Evolutionary conservation across 805 yeast species (phyloP).

Genomic region (Candida insectorum): DNA sequence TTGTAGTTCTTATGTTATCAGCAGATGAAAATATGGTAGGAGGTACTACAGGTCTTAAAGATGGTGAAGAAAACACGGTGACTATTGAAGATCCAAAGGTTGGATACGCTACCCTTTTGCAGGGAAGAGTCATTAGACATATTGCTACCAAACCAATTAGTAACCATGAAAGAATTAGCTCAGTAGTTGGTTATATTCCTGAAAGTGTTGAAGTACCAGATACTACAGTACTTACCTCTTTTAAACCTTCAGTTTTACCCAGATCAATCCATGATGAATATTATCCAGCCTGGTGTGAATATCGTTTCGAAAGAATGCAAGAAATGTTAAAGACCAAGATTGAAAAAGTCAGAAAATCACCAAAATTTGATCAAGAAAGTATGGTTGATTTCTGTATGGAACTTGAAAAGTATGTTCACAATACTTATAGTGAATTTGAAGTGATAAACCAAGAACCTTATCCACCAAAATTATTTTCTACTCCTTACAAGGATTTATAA

Average conservation of each 20-base stretch:
- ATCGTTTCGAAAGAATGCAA: conserved; percentile 23
- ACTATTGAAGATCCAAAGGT: conserved; percentile 18
- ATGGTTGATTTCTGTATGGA: conserved; percentile 28
- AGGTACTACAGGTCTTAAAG: conserved; percentile 14
- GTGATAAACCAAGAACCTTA: conserved; percentile 13
- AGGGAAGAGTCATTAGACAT: conserved; percentile 21
- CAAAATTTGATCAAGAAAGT: conserved; percentile 33
- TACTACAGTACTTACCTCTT: conserved; percentile 37
- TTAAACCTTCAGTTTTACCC: conserved; percentile 36
- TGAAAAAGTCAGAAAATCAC: conserved; percentile 7
- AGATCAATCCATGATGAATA: conserved; percentile 26
- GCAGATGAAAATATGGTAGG: conserved; percentile 14
- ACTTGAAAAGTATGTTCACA: conserved; percentile 23
- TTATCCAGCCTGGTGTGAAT: conserved; percentile 31
- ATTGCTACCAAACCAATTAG: conserved; percentile 21
- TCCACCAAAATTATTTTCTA: conserved; percentile 15
- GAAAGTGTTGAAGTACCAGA: conserved; percentile 33
- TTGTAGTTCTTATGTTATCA: conserved; percentile 14
- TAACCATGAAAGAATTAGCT: conserved; percentile 40
- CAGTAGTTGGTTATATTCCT: conserved; percentile 42
- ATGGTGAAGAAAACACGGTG: conserved; percentile 13
- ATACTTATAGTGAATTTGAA: conserved; percentile 32
- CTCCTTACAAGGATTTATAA: conserved; percentile 13
- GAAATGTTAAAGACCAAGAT: conserved; percentile 16
- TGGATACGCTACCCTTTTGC: conserved; percentile 20